Evolutionary conservation across 1,284 basidiomycete species (phyloP), one percentile per base, ranked within the genome.

Genomic region (Bondarzewia mesenterica): DNA sequence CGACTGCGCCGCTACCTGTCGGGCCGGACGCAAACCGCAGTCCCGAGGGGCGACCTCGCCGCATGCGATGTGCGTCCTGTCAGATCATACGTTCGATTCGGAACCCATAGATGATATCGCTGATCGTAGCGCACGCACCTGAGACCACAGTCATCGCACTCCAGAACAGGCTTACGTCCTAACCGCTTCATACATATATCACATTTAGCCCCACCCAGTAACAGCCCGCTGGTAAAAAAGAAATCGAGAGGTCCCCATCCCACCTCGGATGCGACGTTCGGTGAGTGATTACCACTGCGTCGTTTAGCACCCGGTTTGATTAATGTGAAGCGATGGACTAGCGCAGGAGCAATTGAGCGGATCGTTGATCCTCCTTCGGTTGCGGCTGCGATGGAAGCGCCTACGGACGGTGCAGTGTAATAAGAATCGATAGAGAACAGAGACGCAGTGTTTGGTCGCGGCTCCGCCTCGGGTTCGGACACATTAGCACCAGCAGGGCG

Each of bases 81-180:
- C 54, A 51, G 48, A 15, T 1, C 4, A 16, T 15, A 26, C 42
- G 32, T 54, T 44, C 55, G 58, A 27, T 56, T 52, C 12, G 37
- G 42, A 12, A 22, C 18, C 18, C 14, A 32, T 26, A 51, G 20
- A 22, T 40, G 43, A 37, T 40, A 47, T 38, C 20, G 22, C 44
- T 47, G 51, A 39, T 20, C 23, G n/a, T n/a, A n/a, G n/a, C n/a
- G n/a, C 14, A 66, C 75, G 50, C 51, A 86, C 82, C 77, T 71
- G 54, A 85, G 61, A 18, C 81, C 79, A 66, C 92, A 95, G 65
- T 94, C 92, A 63, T 95, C 92, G 63, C 92, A 94, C 58, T 89
- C 82, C 25, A 94, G 66, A 25, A 86, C 79, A 18, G 88, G 82
- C 60, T 91, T 90, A 80, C 85, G 85, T 14, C 90, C 89, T 42